Conservation (phyloP, 78 protist species). For the Isochrysis galbana region DNA sequence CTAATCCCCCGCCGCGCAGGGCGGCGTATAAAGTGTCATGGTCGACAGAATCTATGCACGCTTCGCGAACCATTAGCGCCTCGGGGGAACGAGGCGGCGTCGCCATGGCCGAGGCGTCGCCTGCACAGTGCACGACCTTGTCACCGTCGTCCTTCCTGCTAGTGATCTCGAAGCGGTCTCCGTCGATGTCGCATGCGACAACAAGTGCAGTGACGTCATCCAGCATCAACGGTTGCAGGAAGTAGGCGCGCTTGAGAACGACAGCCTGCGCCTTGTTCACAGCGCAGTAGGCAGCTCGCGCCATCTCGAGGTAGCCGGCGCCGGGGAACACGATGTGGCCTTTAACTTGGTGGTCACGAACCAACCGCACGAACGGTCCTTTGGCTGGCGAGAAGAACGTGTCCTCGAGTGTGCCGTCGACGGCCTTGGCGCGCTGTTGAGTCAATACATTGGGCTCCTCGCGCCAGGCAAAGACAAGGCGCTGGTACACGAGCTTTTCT, state of each 20-base stretch:
- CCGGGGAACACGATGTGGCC: not conserved
- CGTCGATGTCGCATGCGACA: not conserved
- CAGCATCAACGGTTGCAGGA: not conserved
- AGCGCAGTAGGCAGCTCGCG: not conserved
- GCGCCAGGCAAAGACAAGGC: not conserved
- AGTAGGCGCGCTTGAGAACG: not conserved
- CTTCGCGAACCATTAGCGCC: not conserved
- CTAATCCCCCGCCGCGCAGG: not conserved
- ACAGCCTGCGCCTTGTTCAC: not conserved
- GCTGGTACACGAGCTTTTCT: not conserved
- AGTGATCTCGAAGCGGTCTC: not conserved
- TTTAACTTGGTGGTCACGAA: not conserved
- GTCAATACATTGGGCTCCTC: not conserved
- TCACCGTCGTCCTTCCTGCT: not conserved
- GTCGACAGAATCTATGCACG: not conserved
- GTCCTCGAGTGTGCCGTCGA: not conserved
- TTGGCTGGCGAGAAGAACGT: not conserved
- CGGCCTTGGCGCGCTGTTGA: not conserved
- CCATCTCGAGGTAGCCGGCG: not conserved
- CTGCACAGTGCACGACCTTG: not conserved
- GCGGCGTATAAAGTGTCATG: not conserved
- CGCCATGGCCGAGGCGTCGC: not conserved
- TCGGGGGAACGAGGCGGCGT: not conserved
- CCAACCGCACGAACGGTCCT: not conserved
- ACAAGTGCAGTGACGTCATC: not conserved